phyloP scores from a whole-genome alignment of 768 basidiomycete species.

The Amylocystis lapponica region DNA sequence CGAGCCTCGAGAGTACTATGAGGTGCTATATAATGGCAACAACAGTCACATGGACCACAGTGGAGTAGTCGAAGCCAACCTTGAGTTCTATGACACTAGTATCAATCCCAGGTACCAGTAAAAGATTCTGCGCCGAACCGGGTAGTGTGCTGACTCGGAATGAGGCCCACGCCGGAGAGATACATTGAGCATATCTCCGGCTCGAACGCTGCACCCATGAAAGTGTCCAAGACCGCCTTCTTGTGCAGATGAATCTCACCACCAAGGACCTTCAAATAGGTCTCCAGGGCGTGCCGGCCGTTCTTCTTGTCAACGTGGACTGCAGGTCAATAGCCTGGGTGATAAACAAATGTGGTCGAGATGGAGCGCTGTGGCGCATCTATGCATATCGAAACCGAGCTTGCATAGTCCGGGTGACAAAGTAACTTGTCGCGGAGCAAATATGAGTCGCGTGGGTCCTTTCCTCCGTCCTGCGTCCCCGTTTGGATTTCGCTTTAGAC shows the following conservation, averaged over 20 bases:
- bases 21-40: too few relatives aligned
- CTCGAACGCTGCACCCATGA: not conserved
- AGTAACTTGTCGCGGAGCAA: not conserved
- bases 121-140: not conserved
- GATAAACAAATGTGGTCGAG: conserved; percentile 33
- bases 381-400: conserved; percentile 38
- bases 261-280: not conserved
- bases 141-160: not conserved
- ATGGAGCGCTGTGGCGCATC: conserved; percentile 33
- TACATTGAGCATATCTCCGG: not conserved
- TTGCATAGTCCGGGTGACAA: not conserved
- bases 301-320: not conserved
- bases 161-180: conserved; percentile 3
- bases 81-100: not conserved
- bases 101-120: not conserved
- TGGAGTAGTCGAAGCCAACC: conserved; percentile 1
- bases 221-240: not conserved
- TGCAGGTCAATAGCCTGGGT: not conserved
- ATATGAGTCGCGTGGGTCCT: not conserved
- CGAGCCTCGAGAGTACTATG: conserved; percentile 38
- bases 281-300: not conserved
- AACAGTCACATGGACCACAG: too few relatives aligned
- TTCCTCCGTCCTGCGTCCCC: not conserved
- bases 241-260: not conserved
- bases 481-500: not conserved